These are phyloP conservation scores for Xerocomus amazonicus DNA, from an alignment of 1,284 basidiomycete species.

Conservation along the genomic window DNA sequence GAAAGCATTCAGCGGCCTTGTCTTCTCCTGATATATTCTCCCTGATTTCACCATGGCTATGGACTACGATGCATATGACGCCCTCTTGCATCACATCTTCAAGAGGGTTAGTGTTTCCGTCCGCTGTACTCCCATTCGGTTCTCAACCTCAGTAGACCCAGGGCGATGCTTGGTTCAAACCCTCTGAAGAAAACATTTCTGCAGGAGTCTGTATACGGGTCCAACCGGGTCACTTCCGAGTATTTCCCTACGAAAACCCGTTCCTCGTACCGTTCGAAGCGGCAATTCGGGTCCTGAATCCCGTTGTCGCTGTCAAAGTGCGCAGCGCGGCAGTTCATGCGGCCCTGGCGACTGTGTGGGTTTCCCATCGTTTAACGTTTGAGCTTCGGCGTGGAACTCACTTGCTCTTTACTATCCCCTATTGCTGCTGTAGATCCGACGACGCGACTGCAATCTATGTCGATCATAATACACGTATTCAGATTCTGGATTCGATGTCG, in stretches of 20 bases:
- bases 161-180: slow-evolving; percentile 54
- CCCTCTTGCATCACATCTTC: slow-evolving; percentile 34
- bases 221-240: slow-evolving; percentile 58
- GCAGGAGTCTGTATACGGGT: slow-evolving; percentile 64
- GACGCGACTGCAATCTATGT: slow-evolving; percentile 57
- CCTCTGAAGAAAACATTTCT: slow-evolving; percentile 44
- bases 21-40: slow-evolving; percentile 17
- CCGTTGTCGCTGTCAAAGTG: slow-evolving; percentile 78
- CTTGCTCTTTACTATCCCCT: neutral
- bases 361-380: slow-evolving; percentile 12
- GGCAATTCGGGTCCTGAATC: slow-evolving; percentile 70
- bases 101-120: slow-evolving; percentile 15
- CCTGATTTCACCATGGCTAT: slow-evolving; percentile 24
- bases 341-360: slow-evolving; percentile 59
- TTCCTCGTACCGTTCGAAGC: slow-evolving; percentile 66
- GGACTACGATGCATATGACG: slow-evolving; percentile 36
- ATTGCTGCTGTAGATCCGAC: slow-evolving; percentile 32
- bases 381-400: neutral
- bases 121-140: neutral
- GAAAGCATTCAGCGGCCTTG: slow-evolving; percentile 14
- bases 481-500: slow-evolving; percentile 65
- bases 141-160: slow-evolving; percentile 38
- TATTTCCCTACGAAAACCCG: slow-evolving; percentile 71
- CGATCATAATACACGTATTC: slow-evolving; percentile 67
- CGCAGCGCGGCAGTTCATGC: slow-evolving; percentile 77